These are phyloP conservation scores for Penicillium daleae DNA, from an alignment of 495 filamentous ascomycete species.

Conservation along the genomic window DNA sequence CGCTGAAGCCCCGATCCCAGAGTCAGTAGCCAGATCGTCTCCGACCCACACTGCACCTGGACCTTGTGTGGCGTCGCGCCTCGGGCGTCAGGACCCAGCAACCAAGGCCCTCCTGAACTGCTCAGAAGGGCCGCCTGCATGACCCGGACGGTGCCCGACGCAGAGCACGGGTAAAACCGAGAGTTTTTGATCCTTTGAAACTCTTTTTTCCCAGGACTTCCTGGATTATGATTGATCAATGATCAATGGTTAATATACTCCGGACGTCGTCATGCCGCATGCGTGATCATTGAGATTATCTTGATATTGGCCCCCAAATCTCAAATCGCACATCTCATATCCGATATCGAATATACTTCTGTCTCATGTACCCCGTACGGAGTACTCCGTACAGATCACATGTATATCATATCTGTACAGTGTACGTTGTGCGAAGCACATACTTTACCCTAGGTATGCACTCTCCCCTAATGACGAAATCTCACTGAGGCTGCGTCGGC, in stretches of 20 bases:
- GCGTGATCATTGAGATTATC: background rate
- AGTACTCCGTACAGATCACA: background rate
- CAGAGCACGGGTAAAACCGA: constrained; percentile 26
- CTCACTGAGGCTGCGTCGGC: background rate
- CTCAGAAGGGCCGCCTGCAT: constrained; percentile 16
- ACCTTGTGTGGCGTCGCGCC: constrained; percentile 33
- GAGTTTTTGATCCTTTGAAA: constrained; percentile 10
- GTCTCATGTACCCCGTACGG: too few relatives aligned
- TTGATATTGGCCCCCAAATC: background rate
- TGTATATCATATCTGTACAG: background rate
- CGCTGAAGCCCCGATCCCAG: constrained; percentile 12
- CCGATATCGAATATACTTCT: too few relatives aligned
- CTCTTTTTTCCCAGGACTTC: background rate
- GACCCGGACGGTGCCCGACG: constrained; percentile 20
- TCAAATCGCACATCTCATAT: constrained; percentile 2
- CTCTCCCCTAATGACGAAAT: constrained; percentile 10
- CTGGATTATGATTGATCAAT: background rate
- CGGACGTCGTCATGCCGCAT: background rate
- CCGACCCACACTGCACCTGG: constrained; percentile 28
- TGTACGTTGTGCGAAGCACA: background rate
- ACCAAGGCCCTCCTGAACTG: constrained; percentile 7
- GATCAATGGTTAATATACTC: background rate
- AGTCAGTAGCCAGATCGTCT: constrained; percentile 14
- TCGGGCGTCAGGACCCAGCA: constrained; percentile 24
- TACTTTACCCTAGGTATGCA: background rate